Conservation (phyloP, 2,329 filamentous ascomycete genomes). For the Rutstroemia sp. region DNA sequence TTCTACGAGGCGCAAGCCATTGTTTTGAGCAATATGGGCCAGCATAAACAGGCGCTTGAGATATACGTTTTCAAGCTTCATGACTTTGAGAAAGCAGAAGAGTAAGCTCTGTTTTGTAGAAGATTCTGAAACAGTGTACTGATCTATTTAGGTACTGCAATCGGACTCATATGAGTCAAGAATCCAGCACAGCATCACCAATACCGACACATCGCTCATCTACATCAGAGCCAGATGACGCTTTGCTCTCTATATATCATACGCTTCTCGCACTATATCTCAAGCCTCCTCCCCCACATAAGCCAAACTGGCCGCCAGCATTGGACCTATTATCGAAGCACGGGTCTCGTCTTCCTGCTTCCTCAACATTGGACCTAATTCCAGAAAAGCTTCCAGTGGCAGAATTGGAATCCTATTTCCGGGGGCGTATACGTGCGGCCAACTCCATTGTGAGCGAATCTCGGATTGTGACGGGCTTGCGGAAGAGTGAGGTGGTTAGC, state of each 20-base stretch:
- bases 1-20: constrained; percentile 90
- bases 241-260: constrained; percentile 77
- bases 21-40: constrained; percentile 88
- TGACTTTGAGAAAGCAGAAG: constrained; percentile 84
- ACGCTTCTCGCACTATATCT: constrained; percentile 86
- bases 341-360: constrained; percentile 81
- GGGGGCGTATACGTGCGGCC: constrained; percentile 77
- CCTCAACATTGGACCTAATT: constrained; percentile 78
- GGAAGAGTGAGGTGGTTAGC: constrained; percentile 71
- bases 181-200: constrained; percentile 32
- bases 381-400: constrained; percentile 71
- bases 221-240: constrained; percentile 41
- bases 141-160: constrained; percentile 68
- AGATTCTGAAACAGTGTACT: constrained; percentile 8
- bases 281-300: constrained; percentile 65
- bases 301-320: constrained; percentile 69
- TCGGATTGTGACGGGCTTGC: constrained; percentile 67
- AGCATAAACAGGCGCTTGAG: constrained; percentile 90
- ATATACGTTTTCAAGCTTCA: constrained; percentile 95
- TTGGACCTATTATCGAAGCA: constrained; percentile 85
- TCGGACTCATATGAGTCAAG: constrained; percentile 61
- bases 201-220: constrained; percentile 32
- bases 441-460: constrained; percentile 77
- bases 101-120: constrained; percentile 46
- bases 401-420: constrained; percentile 84